Evolutionary conservation across 495 filamentous ascomycete species (phyloP).

Genomic region (Penicillium turbatum): DNA sequence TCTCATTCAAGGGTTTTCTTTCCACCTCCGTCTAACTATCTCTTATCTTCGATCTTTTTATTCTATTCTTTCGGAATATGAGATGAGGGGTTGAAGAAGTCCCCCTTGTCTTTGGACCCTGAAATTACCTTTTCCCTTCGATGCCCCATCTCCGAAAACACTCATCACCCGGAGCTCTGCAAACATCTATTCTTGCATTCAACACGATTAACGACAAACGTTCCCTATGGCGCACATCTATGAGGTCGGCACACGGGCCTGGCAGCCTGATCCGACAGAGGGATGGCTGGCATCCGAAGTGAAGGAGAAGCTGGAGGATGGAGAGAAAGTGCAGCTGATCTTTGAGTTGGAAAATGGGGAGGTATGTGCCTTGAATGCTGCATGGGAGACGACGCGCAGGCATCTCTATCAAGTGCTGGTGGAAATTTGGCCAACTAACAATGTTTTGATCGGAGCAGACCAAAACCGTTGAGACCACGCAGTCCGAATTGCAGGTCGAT

Average conservation of each 20-base stretch:
- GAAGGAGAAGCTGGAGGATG: constrained; percentile 76
- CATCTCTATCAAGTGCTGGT: neutral
- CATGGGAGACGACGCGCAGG: neutral
- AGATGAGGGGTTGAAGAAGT: constrained; percentile 28
- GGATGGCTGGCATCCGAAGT: constrained; percentile 98
- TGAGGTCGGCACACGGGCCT: constrained; percentile 95
- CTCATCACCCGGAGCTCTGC: neutral
- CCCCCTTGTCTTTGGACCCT: constrained; percentile 31
- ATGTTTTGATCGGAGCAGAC: constrained; percentile 46
- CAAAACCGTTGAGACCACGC: constrained; percentile 75
- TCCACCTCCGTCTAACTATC: constrained; percentile 4
- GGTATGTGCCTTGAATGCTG: constrained; percentile 50
- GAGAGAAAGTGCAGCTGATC: constrained; percentile 77
- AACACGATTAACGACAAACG: constrained; percentile 7
- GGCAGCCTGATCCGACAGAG: constrained; percentile 93
- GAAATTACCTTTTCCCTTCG: neutral
- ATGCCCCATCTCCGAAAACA: neutral
- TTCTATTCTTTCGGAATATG: constrained; percentile 23
- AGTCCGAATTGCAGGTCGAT: constrained; percentile 72
- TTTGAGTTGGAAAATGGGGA: constrained; percentile 91
- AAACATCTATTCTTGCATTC: constrained; percentile 4
- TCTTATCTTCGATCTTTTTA: constrained; percentile 8
- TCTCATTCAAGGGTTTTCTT: constrained; percentile 22
- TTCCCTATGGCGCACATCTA: constrained; percentile 78
- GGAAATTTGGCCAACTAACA: constrained; percentile 18